These are phyloP conservation scores for Diddensiella transvaalensis DNA, from an alignment of 805 yeast genomes.

Conservation along the genomic window DNA sequence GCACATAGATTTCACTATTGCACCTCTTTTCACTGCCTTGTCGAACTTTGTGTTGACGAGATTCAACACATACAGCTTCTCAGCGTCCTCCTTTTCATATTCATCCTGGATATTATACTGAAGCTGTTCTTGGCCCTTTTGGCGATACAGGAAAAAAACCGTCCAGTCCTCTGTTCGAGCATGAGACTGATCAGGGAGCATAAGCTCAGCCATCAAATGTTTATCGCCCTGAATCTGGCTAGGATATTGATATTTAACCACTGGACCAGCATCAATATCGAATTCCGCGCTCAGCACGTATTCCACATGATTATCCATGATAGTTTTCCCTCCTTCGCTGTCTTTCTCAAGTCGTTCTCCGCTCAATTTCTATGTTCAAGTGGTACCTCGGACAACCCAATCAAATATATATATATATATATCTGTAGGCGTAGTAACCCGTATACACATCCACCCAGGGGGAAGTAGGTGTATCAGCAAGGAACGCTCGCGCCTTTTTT, in stretches of 20 bases:
- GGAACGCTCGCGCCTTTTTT: no score
- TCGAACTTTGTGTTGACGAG: constrained; percentile 50
- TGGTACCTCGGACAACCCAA: no score
- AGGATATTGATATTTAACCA: constrained; percentile 60
- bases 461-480: no score
- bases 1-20: constrained; percentile 55
- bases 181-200: constrained; percentile 60
- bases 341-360: background rate
- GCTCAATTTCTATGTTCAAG: background rate
- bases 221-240: constrained; percentile 24
- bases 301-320: constrained; percentile 39
- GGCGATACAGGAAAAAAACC: constrained; percentile 42
- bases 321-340: background rate
- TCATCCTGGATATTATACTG: constrained; percentile 31
- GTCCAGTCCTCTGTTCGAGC: constrained; percentile 55
- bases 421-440: no score
- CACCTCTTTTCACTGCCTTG: constrained; percentile 49
- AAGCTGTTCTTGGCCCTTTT: constrained; percentile 12
- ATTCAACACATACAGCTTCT: constrained; percentile 53
- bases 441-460: no score
- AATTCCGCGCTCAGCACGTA: constrained; percentile 72
- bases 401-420: no score
- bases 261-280: constrained; percentile 72
- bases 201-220: constrained; percentile 47
- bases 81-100: constrained; percentile 33